A percentile compares a stretch with the other conserved stretches of the same genome.
Evolutionary conservation across 2,329 filamentous ascomycete genomes (phyloP).

Genomic region (Xylaria sp.): DNA sequence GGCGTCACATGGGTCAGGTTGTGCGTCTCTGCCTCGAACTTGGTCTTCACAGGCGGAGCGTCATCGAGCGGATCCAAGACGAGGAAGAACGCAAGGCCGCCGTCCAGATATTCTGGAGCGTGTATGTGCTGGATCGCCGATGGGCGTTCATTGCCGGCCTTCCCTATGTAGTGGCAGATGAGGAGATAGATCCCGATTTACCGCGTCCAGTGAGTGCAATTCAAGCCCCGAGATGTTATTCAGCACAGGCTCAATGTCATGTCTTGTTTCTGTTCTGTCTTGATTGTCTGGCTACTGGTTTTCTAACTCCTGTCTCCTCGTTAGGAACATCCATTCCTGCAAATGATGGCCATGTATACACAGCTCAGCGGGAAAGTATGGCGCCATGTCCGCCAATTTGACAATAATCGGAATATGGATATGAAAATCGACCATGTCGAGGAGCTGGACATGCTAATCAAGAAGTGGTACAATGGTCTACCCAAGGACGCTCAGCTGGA

Average conservation of each 20-base stretch:
- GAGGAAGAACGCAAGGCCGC: constrained; percentile 63
- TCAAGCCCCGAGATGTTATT: background rate
- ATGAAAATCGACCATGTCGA: constrained; percentile 70
- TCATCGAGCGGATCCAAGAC: constrained; percentile 62
- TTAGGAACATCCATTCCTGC: constrained; percentile 62
- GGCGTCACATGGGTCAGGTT: constrained; percentile 80
- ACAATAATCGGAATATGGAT: constrained; percentile 55
- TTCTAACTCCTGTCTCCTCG: constrained; percentile 23
- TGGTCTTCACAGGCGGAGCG: constrained; percentile 75
- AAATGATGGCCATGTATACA: constrained; percentile 80
- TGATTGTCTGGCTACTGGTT: constrained; percentile 12
- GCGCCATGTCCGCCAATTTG: constrained; percentile 68
- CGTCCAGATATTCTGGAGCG: constrained; percentile 75
- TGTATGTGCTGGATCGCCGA: constrained; percentile 77
- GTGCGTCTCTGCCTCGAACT: constrained; percentile 73
- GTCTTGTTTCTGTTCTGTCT: background rate
- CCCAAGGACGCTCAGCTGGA: constrained; percentile 48
- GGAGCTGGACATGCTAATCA: constrained; percentile 73
- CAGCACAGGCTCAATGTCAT: background rate
- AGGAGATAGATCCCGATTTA: constrained; percentile 74
- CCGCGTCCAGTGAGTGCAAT: constrained; percentile 64
- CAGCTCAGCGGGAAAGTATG: constrained; percentile 81
- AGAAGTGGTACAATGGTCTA: constrained; percentile 80
- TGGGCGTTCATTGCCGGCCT: constrained; percentile 90
- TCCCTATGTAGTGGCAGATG: constrained; percentile 78